These are phyloP conservation scores for Cercophora samala DNA, from an alignment of 495 filamentous ascomycete genomes.

Conservation along the genomic window DNA sequence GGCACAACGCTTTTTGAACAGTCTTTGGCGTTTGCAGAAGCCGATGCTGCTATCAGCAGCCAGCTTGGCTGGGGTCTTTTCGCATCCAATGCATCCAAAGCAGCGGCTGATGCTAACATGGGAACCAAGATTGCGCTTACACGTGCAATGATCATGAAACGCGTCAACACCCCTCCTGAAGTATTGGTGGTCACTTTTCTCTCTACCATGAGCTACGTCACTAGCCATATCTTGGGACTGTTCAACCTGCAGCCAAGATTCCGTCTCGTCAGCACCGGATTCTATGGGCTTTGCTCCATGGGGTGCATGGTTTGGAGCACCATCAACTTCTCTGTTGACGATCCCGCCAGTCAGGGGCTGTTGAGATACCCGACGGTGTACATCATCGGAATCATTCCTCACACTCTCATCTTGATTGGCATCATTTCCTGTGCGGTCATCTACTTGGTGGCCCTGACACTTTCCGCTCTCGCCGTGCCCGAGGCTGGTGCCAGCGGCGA, in stretches of 20 bases:
- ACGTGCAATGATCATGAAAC: slow-evolving; percentile 54
- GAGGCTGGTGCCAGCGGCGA: slow-evolving; percentile 21
- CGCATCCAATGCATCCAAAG: slow-evolving; percentile 37
- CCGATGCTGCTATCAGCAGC: slow-evolving; percentile 77
- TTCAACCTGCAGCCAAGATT: slow-evolving; percentile 72
- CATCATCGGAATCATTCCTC: slow-evolving; percentile 91
- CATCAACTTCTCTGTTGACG: slow-evolving; percentile 54
- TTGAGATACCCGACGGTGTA: slow-evolving; percentile 89
- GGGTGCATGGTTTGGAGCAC: slow-evolving; percentile 69
- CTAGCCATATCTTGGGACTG: slow-evolving; percentile 76
- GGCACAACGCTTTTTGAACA: slow-evolving; percentile 97
- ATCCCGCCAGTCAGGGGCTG: slow-evolving; percentile 44
- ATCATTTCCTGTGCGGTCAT: slow-evolving; percentile 71
- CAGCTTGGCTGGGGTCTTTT: slow-evolving; percentile 69
- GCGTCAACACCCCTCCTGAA: slow-evolving; percentile 81
- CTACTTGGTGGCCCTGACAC: slow-evolving; percentile 68
- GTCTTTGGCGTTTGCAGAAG: slow-evolving; percentile 93
- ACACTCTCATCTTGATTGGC: slow-evolving; percentile 75
- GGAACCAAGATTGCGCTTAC: slow-evolving; percentile 48
- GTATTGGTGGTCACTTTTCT: slow-evolving; percentile 81
- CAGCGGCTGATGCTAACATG: slow-evolving; percentile 34
- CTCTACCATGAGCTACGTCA: slow-evolving; percentile 85
- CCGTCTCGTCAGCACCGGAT: slow-evolving; percentile 75
- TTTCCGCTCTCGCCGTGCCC: slow-evolving; percentile 68
- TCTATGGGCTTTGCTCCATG: slow-evolving; percentile 92